A percentile compares a stretch with the other conserved stretches of the same genome.
These are phyloP conservation scores for Schwanniomyces pseudopolymorphus DNA, from an alignment of 805 yeast species.

Conservation along the genomic window DNA sequence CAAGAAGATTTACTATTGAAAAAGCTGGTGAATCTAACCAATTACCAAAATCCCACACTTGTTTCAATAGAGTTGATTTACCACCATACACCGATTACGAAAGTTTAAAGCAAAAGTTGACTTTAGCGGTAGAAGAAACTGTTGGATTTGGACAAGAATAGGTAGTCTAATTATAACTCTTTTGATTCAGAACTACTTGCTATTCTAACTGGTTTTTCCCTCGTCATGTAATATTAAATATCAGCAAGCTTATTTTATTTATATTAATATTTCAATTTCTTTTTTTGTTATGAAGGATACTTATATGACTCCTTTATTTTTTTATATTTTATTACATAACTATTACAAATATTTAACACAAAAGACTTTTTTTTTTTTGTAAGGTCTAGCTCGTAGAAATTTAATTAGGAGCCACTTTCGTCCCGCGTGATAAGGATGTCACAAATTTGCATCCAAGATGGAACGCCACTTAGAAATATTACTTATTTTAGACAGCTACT, in stretches of 20 bases:
- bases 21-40: conserved; percentile 94
- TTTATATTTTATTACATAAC: no score
- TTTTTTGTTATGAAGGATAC: neutral
- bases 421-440: neutral
- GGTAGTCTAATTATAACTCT: neutral
- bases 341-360: neutral
- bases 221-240: neutral
- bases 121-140: conserved; percentile 97
- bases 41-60: conserved; percentile 95
- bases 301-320: neutral
- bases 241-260: neutral
- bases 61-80: conserved; percentile 97
- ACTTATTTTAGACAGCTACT: neutral
- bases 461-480: neutral
- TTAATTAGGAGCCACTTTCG: neutral
- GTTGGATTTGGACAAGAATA: conserved; percentile 98
- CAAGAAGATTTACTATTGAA: conserved; percentile 97
- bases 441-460: neutral
- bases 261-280: neutral
- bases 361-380: neutral
- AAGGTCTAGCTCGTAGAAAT: neutral
- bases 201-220: no score
- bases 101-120: conserved; percentile 81
- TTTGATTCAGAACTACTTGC: neutral
- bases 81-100: conserved; percentile 91